A percentile compares a stretch with the other conserved stretches of the same genome.
Evolutionary conservation across 2,329 filamentous ascomycete species (phyloP).

Genomic region (Pestalotiopsis sp.): DNA sequence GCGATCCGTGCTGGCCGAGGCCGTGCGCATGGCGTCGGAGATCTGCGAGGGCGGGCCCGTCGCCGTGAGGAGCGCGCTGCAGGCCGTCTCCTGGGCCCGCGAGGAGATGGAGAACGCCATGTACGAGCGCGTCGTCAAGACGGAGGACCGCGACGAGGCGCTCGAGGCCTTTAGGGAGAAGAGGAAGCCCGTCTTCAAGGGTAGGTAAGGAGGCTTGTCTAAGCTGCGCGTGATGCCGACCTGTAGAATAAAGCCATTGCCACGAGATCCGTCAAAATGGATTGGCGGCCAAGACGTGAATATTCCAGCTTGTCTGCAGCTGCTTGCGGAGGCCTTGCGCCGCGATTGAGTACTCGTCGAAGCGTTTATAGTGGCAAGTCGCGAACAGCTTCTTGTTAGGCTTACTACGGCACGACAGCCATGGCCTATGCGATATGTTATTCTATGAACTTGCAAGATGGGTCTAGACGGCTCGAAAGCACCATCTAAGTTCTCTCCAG

Average conservation of each 20-base stretch:
- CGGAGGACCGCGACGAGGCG: slow-evolving; percentile 86
- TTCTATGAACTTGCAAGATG: no score
- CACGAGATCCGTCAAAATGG: background rate
- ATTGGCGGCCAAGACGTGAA: background rate
- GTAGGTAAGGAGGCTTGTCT: slow-evolving; percentile 37
- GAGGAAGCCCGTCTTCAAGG: slow-evolving; percentile 61
- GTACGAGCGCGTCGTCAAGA: slow-evolving; percentile 81
- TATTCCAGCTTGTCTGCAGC: no score
- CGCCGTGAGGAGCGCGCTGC: slow-evolving; percentile 76
- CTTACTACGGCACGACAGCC: no score
- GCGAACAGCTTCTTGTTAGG: no score
- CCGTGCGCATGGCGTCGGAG: slow-evolving; percentile 76
- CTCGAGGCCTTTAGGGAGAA: slow-evolving; percentile 77
- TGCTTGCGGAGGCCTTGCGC: background rate
- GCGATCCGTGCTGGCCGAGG: slow-evolving; percentile 71
- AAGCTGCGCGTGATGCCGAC: background rate
- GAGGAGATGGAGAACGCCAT: slow-evolving; percentile 84
- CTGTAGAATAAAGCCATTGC: background rate
- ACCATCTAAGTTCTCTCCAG: no score
- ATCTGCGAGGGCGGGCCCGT: slow-evolving; percentile 91
- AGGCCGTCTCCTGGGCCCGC: slow-evolving; percentile 72
- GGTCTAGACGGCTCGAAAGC: no score
- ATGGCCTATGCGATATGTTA: no score
- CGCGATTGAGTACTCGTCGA: no score
- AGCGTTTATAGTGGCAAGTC: no score